These are phyloP conservation scores for Fusarium sp. DNA, from an alignment of 2,329 filamentous ascomycete genomes.

Conservation along the genomic window DNA sequence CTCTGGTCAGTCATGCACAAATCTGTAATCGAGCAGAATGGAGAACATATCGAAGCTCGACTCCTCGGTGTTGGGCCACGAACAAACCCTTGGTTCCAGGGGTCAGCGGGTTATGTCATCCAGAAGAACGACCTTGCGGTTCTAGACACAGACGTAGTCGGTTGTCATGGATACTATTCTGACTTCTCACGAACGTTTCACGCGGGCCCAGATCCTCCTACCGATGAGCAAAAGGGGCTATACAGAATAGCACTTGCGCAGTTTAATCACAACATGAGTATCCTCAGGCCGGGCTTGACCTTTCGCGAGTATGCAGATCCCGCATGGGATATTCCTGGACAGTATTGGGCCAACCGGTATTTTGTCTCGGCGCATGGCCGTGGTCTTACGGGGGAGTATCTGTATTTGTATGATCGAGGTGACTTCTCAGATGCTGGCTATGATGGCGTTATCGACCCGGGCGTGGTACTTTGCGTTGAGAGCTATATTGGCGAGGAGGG, in stretches of 20 bases:
- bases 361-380: slow-evolving; percentile 7
- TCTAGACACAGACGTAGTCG: slow-evolving; percentile 7
- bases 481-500: slow-evolving; percentile 5
- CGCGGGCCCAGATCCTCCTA: not conserved
- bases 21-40: slow-evolving; percentile 2
- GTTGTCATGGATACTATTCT: slow-evolving; percentile 9
- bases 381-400: slow-evolving; percentile 3
- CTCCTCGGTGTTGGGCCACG: not conserved
- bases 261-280: not conserved
- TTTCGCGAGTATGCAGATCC: slow-evolving; percentile 2
- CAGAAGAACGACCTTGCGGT: not conserved
- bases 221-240: not conserved
- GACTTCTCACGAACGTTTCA: slow-evolving; percentile 4
- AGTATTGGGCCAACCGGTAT: not conserved
- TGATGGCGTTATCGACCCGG: slow-evolving; percentile 2
- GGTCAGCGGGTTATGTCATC: slow-evolving; percentile 1
- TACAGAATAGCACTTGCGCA: not conserved
- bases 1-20: not conserved
- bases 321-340: not conserved
- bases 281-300: slow-evolving; percentile 5
- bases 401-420: not conserved
- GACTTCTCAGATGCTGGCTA: slow-evolving; percentile 1
- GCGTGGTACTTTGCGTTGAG: not conserved
- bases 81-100: slow-evolving; percentile 8
- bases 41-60: not conserved